These are phyloP conservation scores for Aureobasidium sp. DNA, from an alignment of 2,329 filamentous ascomycete genomes.

Conservation along the genomic window DNA sequence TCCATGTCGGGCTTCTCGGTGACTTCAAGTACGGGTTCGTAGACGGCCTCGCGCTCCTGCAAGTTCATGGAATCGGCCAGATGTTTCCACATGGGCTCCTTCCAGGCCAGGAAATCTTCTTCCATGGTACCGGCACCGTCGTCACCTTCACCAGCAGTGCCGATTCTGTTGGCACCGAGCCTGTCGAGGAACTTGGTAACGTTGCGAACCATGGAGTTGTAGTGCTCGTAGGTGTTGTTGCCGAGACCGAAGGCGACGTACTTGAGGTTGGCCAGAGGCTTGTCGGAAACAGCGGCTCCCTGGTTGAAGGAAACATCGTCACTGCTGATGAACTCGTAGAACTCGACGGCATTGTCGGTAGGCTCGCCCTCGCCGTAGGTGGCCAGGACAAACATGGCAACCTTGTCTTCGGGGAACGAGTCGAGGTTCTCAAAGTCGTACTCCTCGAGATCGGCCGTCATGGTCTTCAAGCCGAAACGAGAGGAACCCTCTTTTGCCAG, in stretches of 20 bases:
- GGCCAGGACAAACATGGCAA: slow-evolving; percentile 90
- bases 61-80: slow-evolving; percentile 75
- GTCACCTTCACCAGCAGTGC: slow-evolving; percentile 86
- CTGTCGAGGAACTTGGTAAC: slow-evolving; percentile 73
- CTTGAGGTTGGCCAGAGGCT: slow-evolving; percentile 72
- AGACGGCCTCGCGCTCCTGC: slow-evolving; percentile 91
- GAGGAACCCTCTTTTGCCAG: slow-evolving; percentile 96
- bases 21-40: slow-evolving; percentile 85
- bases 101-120: slow-evolving; percentile 98
- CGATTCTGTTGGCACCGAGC: slow-evolving; percentile 75
- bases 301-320: slow-evolving; percentile 78
- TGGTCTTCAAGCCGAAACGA: slow-evolving; percentile 90
- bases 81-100: slow-evolving; percentile 95
- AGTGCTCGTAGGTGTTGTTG: slow-evolving; percentile 56
- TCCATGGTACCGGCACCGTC: slow-evolving; percentile 99
- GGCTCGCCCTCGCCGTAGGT: slow-evolving; percentile 98
- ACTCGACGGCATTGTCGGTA: slow-evolving; percentile 97
- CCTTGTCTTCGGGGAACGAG: slow-evolving; percentile 75
- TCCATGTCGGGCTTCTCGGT: slow-evolving; percentile 58
- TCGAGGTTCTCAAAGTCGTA: slow-evolving; percentile 96
- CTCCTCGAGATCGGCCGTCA: slow-evolving; percentile 96
- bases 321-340: slow-evolving; percentile 87
- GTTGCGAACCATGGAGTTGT: slow-evolving; percentile 96
- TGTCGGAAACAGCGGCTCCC: slow-evolving; percentile 50
- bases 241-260: slow-evolving; percentile 60